A percentile compares a stretch with the other conserved stretches of the same genome.
phyloP scores from a whole-genome alignment of 495 filamentous ascomycete genomes.

The Podospora pseudoanserina region DNA sequence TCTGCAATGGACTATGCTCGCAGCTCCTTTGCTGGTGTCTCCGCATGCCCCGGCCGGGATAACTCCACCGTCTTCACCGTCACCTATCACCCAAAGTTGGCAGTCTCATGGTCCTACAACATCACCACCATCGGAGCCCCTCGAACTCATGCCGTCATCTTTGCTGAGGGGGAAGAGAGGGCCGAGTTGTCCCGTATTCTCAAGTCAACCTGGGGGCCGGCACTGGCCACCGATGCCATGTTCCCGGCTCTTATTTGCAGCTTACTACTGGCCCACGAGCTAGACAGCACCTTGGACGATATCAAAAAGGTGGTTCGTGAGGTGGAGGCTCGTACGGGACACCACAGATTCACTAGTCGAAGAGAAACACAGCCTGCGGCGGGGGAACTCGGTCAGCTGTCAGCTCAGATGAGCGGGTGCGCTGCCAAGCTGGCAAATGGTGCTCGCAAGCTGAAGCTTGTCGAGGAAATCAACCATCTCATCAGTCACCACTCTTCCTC shows the following conservation, averaged over 20 bases:
- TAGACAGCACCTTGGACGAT: constrained; percentile 26
- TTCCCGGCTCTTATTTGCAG: constrained; percentile 29
- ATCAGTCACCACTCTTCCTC: constrained; percentile 17
- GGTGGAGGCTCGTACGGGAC: constrained; percentile 30
- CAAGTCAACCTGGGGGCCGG: constrained; percentile 19
- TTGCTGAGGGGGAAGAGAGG: constrained; percentile 27
- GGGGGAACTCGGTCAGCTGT: constrained; percentile 28
- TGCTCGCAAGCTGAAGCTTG: constrained; percentile 27
- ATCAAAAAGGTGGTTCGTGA: constrained; percentile 29
- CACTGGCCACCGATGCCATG: constrained; percentile 22
- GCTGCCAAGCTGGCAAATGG: constrained; percentile 33
- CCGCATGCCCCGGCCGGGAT: constrained; percentile 2
- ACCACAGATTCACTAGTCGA: constrained; percentile 27
- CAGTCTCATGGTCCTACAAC: constrained; percentile 20
- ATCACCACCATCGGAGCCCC: background rate
- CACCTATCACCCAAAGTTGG: constrained; percentile 31
- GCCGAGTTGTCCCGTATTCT: constrained; percentile 21
- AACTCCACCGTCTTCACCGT: constrained; percentile 18
- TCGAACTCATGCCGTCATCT: constrained; percentile 18
- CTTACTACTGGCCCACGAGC: constrained; percentile 25
- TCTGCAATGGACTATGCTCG: constrained; percentile 23
- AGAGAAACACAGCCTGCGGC: constrained; percentile 26
- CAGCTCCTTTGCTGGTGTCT: constrained; percentile 27
- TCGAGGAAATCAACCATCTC: constrained; percentile 26
- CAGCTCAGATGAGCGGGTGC: constrained; percentile 29